Evolutionary conservation across 345 rosid genomes (phyloP).

Genomic region (Lagerstroemia speciosa): DNA sequence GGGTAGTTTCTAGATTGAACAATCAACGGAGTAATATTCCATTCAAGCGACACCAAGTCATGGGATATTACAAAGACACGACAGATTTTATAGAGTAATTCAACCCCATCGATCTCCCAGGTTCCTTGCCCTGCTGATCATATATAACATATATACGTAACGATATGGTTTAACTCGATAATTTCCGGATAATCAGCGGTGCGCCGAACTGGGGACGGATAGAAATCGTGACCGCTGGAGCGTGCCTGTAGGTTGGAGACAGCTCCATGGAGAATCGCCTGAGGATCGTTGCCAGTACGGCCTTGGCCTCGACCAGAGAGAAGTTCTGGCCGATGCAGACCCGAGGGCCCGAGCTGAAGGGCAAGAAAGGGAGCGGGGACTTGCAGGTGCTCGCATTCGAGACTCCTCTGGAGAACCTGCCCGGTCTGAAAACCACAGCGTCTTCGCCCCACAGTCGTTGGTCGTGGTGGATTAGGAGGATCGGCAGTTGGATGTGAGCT

Average conservation of each 20-base stretch:
- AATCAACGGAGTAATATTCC: too few species aligned
- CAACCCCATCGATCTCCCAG: too few species aligned
- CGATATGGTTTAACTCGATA: neutral
- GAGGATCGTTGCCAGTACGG: conserved; percentile 30
- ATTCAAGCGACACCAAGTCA: too few species aligned
- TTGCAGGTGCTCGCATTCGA: conserved; percentile 27
- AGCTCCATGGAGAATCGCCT: conserved; percentile 33
- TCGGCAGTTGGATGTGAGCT: conserved; percentile 1
- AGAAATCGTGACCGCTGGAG: conserved; percentile 27
- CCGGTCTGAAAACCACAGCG: conserved; percentile 15
- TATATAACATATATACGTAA: too few species aligned
- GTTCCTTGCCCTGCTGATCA: too few species aligned
- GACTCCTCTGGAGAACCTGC: conserved; percentile 21
- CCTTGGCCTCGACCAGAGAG: conserved; percentile 34
- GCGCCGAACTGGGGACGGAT: conserved; percentile 42
- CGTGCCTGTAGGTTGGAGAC: conserved; percentile 38
- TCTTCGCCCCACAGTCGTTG: conserved; percentile 18
- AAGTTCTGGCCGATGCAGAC: conserved; percentile 51
- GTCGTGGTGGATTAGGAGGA: conserved; percentile 17
- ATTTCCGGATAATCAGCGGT: conserved; percentile 21
- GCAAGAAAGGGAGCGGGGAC: conserved; percentile 32
- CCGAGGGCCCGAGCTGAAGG: conserved; percentile 40
- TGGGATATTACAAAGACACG: too few species aligned
- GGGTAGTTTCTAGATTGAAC: too few species aligned
- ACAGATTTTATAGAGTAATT: too few species aligned